These are phyloP conservation scores for Ogataea thermomethanolica DNA, from an alignment of 805 yeast genomes.

Conservation along the genomic window DNA sequence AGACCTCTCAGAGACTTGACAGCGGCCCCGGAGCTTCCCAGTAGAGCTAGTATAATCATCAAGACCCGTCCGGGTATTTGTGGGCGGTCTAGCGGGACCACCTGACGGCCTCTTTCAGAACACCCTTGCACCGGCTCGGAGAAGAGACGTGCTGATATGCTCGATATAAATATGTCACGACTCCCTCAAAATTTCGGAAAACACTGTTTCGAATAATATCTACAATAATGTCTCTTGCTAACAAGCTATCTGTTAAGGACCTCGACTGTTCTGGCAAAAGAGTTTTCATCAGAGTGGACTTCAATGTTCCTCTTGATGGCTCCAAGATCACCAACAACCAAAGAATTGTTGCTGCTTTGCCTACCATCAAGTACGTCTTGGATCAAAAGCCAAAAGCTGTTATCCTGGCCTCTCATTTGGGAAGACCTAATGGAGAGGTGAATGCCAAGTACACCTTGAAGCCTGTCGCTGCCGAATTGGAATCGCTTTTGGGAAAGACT, in stretches of 20 bases:
- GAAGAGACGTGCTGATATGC: constrained; percentile 9
- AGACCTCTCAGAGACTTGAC: too few relatives aligned
- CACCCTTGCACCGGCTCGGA: constrained; percentile 12
- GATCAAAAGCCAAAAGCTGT: constrained; percentile 89
- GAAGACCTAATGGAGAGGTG: constrained; percentile 97
- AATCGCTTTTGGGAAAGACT: constrained; percentile 65
- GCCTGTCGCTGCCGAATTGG: constrained; percentile 91
- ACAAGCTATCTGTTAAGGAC: constrained; percentile 91
- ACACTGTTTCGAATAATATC: constrained; percentile 4
- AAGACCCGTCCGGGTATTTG: too few relatives aligned
- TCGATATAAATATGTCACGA: constrained; percentile 7
- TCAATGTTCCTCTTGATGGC: constrained; percentile 94
- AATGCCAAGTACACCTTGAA: constrained; percentile 83
- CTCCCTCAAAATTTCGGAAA: constrained; percentile 7
- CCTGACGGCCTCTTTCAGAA: background rate
- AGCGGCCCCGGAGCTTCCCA: background rate
- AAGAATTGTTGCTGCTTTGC: constrained; percentile 98
- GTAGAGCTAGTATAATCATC: too few relatives aligned
- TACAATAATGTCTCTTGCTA: constrained; percentile 78
- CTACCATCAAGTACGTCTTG: constrained; percentile 93
- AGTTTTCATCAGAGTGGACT: constrained; percentile 98
- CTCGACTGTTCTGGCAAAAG: constrained; percentile 83
- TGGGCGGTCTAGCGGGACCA: background rate
- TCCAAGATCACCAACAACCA: constrained; percentile 97
- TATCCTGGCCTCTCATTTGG: constrained; percentile 93